Evolutionary conservation across 2,329 filamentous ascomycete species (phyloP).

Genomic region (Helminthosporium solani): DNA sequence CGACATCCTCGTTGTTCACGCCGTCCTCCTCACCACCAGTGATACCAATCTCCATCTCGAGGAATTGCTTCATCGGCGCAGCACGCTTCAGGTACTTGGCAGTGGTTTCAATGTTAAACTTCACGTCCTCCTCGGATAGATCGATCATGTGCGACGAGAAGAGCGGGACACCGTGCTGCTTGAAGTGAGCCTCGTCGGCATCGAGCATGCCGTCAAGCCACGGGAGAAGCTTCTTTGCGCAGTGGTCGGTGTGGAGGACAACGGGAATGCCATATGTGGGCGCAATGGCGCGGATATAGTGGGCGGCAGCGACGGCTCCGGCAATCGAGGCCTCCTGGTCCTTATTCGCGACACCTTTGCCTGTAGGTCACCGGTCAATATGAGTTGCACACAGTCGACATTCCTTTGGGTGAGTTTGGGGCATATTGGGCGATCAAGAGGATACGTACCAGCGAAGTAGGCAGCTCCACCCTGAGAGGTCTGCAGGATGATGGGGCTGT

Average conservation of each 20-base stretch:
- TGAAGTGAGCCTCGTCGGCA: constrained; percentile 93
- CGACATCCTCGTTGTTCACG: constrained; percentile 97
- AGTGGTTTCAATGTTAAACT: constrained; percentile 90
- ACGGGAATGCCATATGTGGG: constrained; percentile 80
- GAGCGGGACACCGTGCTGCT: constrained; percentile 85
- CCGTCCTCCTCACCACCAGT: constrained; percentile 97
- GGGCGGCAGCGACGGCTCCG: constrained; percentile 78
- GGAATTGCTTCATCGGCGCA: constrained; percentile 94
- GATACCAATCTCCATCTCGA: constrained; percentile 88
- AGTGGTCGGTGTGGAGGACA: constrained; percentile 97
- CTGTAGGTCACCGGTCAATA: constrained; percentile 40
- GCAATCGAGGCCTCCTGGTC: constrained; percentile 85
- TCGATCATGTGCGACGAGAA: constrained; percentile 99
- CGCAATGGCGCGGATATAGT: constrained; percentile 88
- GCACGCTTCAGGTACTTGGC: constrained; percentile 91
- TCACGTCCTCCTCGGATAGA: constrained; percentile 76
- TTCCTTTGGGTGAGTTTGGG: no score
- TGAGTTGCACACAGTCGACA: background rate
- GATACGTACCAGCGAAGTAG: constrained; percentile 79
- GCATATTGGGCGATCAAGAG: background rate
- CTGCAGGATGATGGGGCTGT: constrained; percentile 91
- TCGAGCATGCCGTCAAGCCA: constrained; percentile 82
- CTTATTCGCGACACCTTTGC: constrained; percentile 44
- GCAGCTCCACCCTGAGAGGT: constrained; percentile 71
- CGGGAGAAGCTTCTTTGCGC: constrained; percentile 98